phyloP scores from a whole-genome alignment of 139 green algal genomes.

The Zygnema circumcarinatum region DNA sequence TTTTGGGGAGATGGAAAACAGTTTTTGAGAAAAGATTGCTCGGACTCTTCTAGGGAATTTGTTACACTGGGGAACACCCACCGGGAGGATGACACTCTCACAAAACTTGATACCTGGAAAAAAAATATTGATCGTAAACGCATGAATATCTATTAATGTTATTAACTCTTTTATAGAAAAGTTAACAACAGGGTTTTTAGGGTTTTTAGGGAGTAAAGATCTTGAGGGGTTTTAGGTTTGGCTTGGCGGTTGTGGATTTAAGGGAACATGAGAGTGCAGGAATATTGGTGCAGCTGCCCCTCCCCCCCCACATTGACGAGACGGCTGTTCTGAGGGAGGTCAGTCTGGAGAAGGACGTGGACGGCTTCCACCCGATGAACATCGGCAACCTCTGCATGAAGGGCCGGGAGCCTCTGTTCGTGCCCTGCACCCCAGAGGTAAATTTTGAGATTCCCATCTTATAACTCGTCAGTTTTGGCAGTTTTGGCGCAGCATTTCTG shows the following conservation, averaged over 20 bases:
- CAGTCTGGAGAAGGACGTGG: slow-evolving; percentile 84
- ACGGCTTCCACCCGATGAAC: slow-evolving; percentile 96
- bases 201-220: background rate
- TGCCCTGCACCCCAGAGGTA: slow-evolving; percentile 77
- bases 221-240: background rate
- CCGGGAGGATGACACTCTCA: too few relatives aligned
- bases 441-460: slow-evolving; percentile 19
- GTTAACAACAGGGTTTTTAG: background rate
- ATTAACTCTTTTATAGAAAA: background rate
- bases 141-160: background rate
- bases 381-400: slow-evolving; percentile 86
- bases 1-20: background rate
- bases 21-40: too few relatives aligned
- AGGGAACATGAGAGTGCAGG: slow-evolving; percentile 62
- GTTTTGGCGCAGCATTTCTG: background rate
- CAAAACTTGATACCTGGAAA: background rate
- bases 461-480: slow-evolving; percentile 8
- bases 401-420: slow-evolving; percentile 71
- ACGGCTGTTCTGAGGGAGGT: slow-evolving; percentile 82
- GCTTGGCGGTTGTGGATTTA: background rate
- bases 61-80: too few relatives aligned
- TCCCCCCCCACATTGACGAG: slow-evolving; percentile 92
- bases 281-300: slow-evolving; percentile 95
- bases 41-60: too few relatives aligned
- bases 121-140: background rate